These are phyloP conservation scores for Linum trigynum DNA, from an alignment of 345 rosid species.

Conservation along the genomic window DNA sequence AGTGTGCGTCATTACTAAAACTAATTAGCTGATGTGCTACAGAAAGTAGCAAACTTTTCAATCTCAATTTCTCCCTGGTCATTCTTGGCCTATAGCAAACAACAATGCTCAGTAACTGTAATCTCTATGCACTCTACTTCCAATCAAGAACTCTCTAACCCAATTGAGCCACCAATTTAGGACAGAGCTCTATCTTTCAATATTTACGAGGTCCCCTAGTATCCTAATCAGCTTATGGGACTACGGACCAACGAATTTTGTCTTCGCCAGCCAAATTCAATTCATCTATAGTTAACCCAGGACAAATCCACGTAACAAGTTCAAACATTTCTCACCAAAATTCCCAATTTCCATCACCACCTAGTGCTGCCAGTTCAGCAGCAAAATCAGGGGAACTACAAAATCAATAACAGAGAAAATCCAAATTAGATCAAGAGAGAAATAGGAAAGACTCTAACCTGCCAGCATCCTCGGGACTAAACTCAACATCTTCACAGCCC, in stretches of 20 bases:
- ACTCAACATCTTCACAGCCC: constrained; percentile 87
- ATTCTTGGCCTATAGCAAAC: neutral
- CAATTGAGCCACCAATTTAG: neutral
- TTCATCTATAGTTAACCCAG: too few species aligned
- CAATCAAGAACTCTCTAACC: neutral
- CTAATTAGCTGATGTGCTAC: too few species aligned
- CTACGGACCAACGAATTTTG: too few species aligned
- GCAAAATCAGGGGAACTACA: neutral
- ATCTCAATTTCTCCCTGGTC: neutral
- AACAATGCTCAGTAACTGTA: neutral
- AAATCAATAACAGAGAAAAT: neutral
- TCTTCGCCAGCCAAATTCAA: too few species aligned
- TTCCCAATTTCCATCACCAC: too few species aligned
- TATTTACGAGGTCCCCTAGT: too few species aligned
- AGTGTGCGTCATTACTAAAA: too few species aligned
- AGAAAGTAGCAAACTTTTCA: neutral
- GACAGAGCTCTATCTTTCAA: too few species aligned
- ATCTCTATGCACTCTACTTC: neutral
- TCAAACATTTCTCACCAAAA: too few species aligned
- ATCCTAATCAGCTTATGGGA: too few species aligned
- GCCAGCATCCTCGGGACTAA: constrained; percentile 96
- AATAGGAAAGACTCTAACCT: constrained; percentile 27
- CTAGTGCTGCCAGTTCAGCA: too few species aligned
- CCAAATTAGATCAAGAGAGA: neutral
- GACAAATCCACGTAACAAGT: too few species aligned